Conservation (phyloP, 495 filamentous ascomycete species). For the Lophiotrema nucula region DNA sequence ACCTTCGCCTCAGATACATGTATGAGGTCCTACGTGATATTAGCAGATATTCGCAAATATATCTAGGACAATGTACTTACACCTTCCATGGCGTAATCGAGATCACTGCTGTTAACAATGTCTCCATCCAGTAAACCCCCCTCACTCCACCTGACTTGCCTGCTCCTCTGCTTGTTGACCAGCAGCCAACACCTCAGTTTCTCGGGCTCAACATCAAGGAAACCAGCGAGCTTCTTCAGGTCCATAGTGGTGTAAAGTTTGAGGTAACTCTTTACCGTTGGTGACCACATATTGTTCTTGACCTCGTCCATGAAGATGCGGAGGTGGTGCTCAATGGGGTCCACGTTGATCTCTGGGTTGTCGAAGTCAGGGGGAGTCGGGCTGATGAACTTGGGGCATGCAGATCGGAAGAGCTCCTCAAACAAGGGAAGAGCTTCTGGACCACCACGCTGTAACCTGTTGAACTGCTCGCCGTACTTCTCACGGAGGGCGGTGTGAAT, state of each 20-base stretch:
- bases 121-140: conserved; percentile 88
- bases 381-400: conserved; percentile 99
- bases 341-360: conserved; percentile 86
- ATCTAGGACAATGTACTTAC: conserved; percentile 49
- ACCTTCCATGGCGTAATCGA: conserved; percentile 95
- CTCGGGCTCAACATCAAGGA: conserved; percentile 92
- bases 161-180: conserved; percentile 96
- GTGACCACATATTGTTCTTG: conserved; percentile 91
- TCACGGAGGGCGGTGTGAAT: conserved; percentile 97
- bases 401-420: conserved; percentile 91
- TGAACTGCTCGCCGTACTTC: conserved; percentile 98
- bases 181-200: conserved; percentile 85
- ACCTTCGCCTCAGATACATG: conserved; percentile 99
- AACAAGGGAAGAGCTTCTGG: conserved; percentile 93
- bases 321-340: conserved; percentile 96
- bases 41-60: conserved; percentile 13
- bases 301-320: conserved; percentile 99
- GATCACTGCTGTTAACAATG: conserved; percentile 81
- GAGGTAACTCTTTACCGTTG: conserved; percentile 94
- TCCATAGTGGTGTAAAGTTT: conserved; percentile 99
- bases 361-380: conserved; percentile 97
- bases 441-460: conserved; percentile 90
- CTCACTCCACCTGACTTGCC: conserved; percentile 94
- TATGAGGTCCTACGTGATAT: conserved; percentile 69
- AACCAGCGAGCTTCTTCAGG: conserved; percentile 93